A percentile compares a stretch with the other conserved stretches of the same genome.
Conservation (phyloP, 306 rosid species). For the Sechiopsis laciniata region DNA sequence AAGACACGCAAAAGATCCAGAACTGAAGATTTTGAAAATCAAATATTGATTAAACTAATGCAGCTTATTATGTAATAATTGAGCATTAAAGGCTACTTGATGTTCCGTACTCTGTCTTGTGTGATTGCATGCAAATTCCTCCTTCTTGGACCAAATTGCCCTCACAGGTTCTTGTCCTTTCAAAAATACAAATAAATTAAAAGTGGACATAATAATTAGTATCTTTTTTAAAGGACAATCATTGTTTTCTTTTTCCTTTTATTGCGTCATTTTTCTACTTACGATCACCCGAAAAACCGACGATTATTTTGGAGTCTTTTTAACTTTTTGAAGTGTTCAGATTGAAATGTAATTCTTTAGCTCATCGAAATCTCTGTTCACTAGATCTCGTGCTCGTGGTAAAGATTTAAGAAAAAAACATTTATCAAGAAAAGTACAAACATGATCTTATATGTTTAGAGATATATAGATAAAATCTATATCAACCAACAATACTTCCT, state of each 20-base stretch:
- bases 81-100: background rate
- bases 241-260: background rate
- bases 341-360: background rate
- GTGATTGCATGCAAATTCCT: background rate
- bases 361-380: background rate
- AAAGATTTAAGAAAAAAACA: background rate
- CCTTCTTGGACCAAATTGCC: background rate
- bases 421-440: background rate
- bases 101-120: background rate
- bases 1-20: conserved; percentile 13
- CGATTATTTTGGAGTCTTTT: background rate
- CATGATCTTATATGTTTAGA: too few relatives aligned
- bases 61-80: background rate
- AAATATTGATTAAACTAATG: conserved; percentile 3
- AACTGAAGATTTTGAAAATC: conserved; percentile 12
- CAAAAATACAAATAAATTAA: background rate
- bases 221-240: background rate
- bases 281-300: background rate
- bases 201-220: background rate
- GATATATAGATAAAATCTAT: too few relatives aligned
- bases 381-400: background rate
- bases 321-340: background rate
- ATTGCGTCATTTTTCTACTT: background rate
- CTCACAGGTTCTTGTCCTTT: background rate
- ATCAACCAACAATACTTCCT: too few relatives aligned